A percentile compares a stretch with the other conserved stretches of the same genome.
phyloP scores from a whole-genome alignment of 495 filamentous ascomycete genomes.

The Xylaria acuta region DNA sequence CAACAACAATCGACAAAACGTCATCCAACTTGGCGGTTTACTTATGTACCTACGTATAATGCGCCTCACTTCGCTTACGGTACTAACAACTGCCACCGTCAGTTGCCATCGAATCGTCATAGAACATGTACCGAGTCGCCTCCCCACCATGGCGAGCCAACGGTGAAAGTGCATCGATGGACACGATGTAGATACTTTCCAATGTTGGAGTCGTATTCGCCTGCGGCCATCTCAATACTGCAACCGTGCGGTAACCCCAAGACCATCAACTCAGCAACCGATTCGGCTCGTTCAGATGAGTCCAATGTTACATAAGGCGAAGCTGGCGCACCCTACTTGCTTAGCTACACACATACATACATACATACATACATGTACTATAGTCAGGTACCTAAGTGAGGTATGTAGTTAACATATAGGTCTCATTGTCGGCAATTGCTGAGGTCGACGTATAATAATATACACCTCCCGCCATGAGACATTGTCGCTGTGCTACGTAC shows the following conservation, averaged over 20 bases:
- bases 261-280: neutral
- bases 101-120: neutral
- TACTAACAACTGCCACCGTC: neutral
- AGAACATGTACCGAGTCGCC: neutral
- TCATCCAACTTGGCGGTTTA: neutral
- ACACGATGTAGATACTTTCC: neutral
- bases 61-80: neutral
- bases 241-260: neutral
- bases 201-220: neutral
- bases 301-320: neutral
- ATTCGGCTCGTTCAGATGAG: constrained; percentile 3
- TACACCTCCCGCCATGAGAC: neutral
- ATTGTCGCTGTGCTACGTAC: neutral
- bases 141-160: neutral
- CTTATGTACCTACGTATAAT: too few species aligned
- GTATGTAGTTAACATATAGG: neutral
- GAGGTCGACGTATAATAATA: neutral
- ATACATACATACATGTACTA: neutral
- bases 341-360: neutral
- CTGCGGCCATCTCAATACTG: constrained; percentile 13
- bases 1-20: neutral
- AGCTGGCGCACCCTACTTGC: neutral
- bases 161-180: too few species aligned
- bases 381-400: neutral
- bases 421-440: neutral